A percentile compares a stretch with the other conserved stretches of the same genome.
Evolutionary conservation across 1,139 yeast genomes (phyloP).

Genomic region (Nakaseomyces glabratus): DNA sequence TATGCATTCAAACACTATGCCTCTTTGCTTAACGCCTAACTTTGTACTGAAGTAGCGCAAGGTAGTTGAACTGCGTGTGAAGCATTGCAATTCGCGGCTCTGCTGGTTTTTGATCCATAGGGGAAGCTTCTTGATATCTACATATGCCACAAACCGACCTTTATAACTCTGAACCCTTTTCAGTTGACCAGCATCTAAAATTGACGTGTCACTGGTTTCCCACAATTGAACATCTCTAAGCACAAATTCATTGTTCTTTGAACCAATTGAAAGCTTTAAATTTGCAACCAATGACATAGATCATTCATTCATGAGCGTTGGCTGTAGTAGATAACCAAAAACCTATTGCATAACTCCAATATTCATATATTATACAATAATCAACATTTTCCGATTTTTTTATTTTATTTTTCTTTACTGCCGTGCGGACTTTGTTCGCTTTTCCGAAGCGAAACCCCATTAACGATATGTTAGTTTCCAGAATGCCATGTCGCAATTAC

Average conservation of each 20-base stretch:
- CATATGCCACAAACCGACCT: conserved; percentile 21
- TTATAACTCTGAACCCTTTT: conserved; percentile 8
- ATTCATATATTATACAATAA: too few species aligned
- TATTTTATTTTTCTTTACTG: too few species aligned
- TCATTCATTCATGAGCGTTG: too few species aligned
- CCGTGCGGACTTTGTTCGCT: too few species aligned
- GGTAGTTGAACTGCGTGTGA: conserved; percentile 23
- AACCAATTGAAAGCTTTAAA: conserved; percentile 2
- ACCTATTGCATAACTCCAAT: too few species aligned
- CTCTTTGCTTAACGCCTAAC: conserved; percentile 19
- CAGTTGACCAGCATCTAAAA: not conserved
- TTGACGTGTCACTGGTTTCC: conserved; percentile 10
- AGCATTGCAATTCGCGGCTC: conserved; percentile 13
- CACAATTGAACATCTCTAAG: conserved; percentile 27
- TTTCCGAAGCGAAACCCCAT: too few species aligned
- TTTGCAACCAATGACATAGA: too few species aligned
- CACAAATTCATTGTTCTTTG: conserved; percentile 14
- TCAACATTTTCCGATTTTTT: too few species aligned
- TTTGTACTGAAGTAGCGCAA: conserved; percentile 24
- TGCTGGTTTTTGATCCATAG: conserved; percentile 17
- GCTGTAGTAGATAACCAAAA: too few species aligned
- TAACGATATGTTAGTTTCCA: too few species aligned
- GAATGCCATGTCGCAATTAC: too few species aligned
- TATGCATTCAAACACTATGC: conserved; percentile 18
- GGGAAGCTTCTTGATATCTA: conserved; percentile 24